Evolutionary conservation across 805 yeast species (phyloP).

Genomic region (Citeromyces nyonsensis): DNA sequence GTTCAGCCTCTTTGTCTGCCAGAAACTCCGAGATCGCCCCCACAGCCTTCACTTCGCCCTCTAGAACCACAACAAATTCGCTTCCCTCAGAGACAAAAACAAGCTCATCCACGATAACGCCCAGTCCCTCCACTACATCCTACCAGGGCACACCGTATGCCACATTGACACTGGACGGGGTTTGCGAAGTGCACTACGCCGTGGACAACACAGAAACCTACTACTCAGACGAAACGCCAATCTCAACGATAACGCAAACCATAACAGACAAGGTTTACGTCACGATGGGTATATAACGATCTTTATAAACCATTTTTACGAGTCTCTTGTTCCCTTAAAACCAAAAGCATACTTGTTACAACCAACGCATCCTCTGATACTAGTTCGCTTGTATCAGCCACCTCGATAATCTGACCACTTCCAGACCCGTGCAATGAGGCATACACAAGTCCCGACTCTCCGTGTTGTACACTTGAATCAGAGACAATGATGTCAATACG

Average conservation of each 20-base stretch:
- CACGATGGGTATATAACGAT: conserved; percentile 3
- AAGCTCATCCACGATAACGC: conserved; percentile 2
- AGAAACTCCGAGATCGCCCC: conserved; percentile 2
- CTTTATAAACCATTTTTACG: background rate
- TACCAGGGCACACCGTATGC: conserved; percentile 12
- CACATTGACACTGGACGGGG: conserved; percentile 14
- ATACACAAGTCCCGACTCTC: no score
- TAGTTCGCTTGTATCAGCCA: background rate
- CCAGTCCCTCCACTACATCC: conserved; percentile 2
- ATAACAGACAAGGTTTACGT: conserved; percentile 17
- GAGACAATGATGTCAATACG: no score
- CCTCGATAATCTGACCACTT: background rate
- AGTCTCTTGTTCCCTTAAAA: conserved; percentile 1
- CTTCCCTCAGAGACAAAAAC: conserved; percentile 1
- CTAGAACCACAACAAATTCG: conserved; percentile 4
- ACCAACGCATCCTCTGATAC: background rate
- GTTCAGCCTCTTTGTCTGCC: conserved; percentile 3
- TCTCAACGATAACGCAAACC: conserved; percentile 17
- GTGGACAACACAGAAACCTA: conserved; percentile 11
- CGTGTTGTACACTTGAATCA: no score
- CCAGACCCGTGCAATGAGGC: no score
- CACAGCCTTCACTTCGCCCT: conserved; percentile 4
- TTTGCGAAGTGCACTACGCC: conserved; percentile 19
- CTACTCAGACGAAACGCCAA: conserved; percentile 12
- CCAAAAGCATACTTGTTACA: background rate